These are phyloP conservation scores for Pythium aristosporum DNA, from an alignment of 352 stramenopile species.

Conservation along the genomic window DNA sequence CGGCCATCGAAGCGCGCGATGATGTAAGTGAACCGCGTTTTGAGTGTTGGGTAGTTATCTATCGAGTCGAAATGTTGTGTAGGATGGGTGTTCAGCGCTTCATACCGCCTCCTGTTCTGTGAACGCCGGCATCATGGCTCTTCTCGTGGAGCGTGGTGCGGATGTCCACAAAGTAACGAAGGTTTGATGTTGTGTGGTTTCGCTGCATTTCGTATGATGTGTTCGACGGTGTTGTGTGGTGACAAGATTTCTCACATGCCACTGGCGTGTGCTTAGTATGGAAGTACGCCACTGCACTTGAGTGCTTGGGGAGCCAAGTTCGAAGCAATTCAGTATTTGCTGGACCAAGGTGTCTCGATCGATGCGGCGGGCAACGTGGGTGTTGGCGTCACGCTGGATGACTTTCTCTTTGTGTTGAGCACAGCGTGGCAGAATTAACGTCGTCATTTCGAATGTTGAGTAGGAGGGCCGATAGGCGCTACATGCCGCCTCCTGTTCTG, in stretches of 20 bases:
- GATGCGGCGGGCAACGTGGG: neutral
- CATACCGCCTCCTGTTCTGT: neutral
- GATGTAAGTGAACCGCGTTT: too few relatives aligned
- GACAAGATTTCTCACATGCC: neutral
- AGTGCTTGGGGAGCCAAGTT: too few relatives aligned
- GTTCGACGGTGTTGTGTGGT: too few relatives aligned
- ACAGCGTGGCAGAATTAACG: neutral
- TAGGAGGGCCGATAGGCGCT: neutral
- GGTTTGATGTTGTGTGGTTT: neutral
- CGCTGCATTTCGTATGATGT: too few relatives aligned
- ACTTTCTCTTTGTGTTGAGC: neutral
- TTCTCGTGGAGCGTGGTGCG: constrained; percentile 1
- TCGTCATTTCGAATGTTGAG: neutral
- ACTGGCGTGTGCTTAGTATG: neutral
- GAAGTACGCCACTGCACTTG: too few relatives aligned
- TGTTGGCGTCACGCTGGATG: neutral
- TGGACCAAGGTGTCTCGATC: neutral
- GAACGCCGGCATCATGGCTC: neutral
- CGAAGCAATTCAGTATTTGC: too few relatives aligned
- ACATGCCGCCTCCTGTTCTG: neutral
- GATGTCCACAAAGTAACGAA: neutral
- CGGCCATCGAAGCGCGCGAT: too few relatives aligned
- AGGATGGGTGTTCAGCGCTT: neutral
- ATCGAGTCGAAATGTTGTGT: neutral
- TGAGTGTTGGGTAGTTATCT: too few relatives aligned